Conservation (phyloP, 495 filamentous ascomycete species). For the Mytilinidion resinicola region DNA sequence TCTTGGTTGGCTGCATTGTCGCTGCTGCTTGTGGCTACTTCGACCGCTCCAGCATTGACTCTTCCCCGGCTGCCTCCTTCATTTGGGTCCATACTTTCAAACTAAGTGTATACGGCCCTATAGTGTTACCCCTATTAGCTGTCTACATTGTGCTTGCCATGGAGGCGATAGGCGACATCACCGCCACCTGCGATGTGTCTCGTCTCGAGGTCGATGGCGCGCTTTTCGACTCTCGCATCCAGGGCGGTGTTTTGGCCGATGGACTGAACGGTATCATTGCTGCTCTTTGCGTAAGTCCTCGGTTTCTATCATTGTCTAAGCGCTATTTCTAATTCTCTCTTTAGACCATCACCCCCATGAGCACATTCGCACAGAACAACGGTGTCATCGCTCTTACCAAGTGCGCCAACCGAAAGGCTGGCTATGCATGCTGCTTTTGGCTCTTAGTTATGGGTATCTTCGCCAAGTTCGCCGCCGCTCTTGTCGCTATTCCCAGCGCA, state of each 20-base stretch:
- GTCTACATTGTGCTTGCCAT: slow-evolving; percentile 85
- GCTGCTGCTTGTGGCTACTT: slow-evolving; percentile 83
- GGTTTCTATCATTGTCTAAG: too few species aligned
- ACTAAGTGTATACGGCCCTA: slow-evolving; percentile 70
- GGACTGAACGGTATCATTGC: slow-evolving; percentile 78
- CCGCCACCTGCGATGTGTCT: slow-evolving; percentile 73
- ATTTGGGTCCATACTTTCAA: slow-evolving; percentile 89
- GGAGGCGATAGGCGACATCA: slow-evolving; percentile 82
- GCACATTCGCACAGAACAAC: slow-evolving; percentile 82
- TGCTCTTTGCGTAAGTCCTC: slow-evolving; percentile 48
- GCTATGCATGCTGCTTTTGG: slow-evolving; percentile 72
- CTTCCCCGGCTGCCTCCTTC: slow-evolving; percentile 70
- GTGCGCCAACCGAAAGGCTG: slow-evolving; percentile 82
- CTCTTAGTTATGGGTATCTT: slow-evolving; percentile 85
- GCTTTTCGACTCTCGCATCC: slow-evolving; percentile 81
- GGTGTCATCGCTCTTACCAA: slow-evolving; percentile 84
- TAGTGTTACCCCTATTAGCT: slow-evolving; percentile 77
- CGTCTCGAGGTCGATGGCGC: slow-evolving; percentile 73
- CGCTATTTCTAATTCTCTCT: too few species aligned
- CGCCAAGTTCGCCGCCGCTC: slow-evolving; percentile 83
- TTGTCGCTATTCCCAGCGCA: slow-evolving; percentile 72
- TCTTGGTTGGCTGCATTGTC: slow-evolving; percentile 82
- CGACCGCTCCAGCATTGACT: slow-evolving; percentile 59
- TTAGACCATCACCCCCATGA: slow-evolving; percentile 74
- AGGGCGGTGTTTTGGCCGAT: slow-evolving; percentile 81